Conservation (phyloP, 768 basidiomycete species). For the Mycena galopus region DNA sequence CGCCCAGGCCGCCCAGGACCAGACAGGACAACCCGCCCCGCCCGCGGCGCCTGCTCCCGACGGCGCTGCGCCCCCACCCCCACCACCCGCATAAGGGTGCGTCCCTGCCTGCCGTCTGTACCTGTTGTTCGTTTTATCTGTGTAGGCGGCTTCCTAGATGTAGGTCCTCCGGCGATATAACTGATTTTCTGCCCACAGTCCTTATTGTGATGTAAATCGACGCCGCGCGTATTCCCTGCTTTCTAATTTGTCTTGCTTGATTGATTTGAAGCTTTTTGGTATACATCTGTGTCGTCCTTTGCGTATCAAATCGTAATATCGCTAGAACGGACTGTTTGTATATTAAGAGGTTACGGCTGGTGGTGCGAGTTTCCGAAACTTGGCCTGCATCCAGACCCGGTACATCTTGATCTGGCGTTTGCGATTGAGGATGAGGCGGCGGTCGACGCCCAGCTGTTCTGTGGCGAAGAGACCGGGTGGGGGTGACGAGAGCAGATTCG, state of each 20-base stretch:
- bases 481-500: conserved; percentile 55
- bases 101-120: conserved; percentile 22
- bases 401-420: conserved; percentile 98
- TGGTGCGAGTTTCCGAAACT: conserved; percentile 68
- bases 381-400: conserved; percentile 94
- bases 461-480: conserved; percentile 79
- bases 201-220: neutral
- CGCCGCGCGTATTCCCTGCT: neutral
- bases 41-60: conserved; percentile 13
- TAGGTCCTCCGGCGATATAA: conserved; percentile 24
- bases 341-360: too few species aligned
- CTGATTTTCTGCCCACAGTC: conserved; percentile 19
- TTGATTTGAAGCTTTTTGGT: conserved; percentile 6
- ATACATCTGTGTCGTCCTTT: conserved; percentile 3
- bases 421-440: conserved; percentile 91
- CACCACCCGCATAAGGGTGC: conserved; percentile 33
- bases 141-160: conserved; percentile 25
- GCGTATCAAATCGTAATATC: neutral
- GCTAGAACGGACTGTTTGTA: too few species aligned
- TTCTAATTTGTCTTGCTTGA: neutral
- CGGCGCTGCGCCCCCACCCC: conserved; percentile 26
- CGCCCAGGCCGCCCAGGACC: conserved; percentile 33
- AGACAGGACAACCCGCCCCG: neutral
- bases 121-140: conserved; percentile 21
- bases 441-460: conserved; percentile 91